phyloP scores from a whole-genome alignment of 2,329 filamentous ascomycete genomes.

The Pyrenophora tritici-repentis region DNA sequence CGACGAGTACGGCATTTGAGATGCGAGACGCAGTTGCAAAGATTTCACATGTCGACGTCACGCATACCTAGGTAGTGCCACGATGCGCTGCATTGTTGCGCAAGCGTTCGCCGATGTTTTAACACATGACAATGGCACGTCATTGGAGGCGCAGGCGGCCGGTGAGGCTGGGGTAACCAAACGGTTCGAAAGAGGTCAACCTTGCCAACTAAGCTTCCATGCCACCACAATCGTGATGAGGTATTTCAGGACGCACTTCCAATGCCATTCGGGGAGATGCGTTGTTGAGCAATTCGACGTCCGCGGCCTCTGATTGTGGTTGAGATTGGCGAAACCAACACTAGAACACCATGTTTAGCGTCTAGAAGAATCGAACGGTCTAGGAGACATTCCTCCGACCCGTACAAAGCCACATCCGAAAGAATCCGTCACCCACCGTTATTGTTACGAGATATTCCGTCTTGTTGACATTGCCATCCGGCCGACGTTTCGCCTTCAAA shows the following conservation, averaged over 20 bases:
- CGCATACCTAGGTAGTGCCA: not conserved
- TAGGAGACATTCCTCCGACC: slow-evolving; percentile 7
- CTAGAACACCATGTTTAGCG: not conserved
- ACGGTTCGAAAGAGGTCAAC: slow-evolving; percentile 1
- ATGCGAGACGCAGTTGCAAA: slow-evolving; percentile 3
- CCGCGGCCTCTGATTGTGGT: not conserved
- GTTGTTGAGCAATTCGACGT: not conserved
- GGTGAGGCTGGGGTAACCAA: slow-evolving; percentile 1
- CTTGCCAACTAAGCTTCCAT: not conserved
- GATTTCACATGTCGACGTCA: not conserved
- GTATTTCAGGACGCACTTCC: not conserved
- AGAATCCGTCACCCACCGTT: not conserved
- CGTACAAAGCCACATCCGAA: slow-evolving; percentile 9
- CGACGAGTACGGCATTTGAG: not conserved
- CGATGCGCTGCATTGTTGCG: not conserved
- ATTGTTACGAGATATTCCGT: not conserved
- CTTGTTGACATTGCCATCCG: not conserved
- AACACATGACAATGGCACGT: not conserved
- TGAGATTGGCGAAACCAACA: too few relatives aligned
- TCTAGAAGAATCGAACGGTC: not conserved
- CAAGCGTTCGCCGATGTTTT: not conserved
- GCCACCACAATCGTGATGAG: not conserved
- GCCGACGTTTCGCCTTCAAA: not conserved
- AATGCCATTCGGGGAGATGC: not conserved
- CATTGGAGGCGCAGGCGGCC: not conserved